Percentiles rank a stretch among this genome's conserved stretches.
These are phyloP conservation scores for Chenopodium suecicum DNA, from an alignment of 148 eudicot species.

Conservation along the genomic window DNA sequence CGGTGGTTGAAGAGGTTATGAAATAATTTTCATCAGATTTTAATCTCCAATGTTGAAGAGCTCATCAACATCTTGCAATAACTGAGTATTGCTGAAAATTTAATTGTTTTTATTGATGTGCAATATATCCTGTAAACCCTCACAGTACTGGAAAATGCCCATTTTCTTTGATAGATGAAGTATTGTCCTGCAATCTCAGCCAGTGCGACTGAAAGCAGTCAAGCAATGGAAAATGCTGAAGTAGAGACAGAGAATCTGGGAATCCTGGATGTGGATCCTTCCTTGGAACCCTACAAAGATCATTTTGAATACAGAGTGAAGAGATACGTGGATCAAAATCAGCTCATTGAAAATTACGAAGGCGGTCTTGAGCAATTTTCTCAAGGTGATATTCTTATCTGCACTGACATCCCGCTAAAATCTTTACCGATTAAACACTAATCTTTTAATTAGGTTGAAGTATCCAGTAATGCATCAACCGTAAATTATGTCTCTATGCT, in stretches of 20 bases:
- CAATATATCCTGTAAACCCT: neutral
- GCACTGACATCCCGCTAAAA: neutral
- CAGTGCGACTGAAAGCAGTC: conserved; percentile 52
- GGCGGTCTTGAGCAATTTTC: conserved; percentile 89
- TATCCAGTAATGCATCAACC: neutral
- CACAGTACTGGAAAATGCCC: neutral
- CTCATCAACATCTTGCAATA: neutral
- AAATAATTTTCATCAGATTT: neutral
- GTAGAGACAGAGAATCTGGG: conserved; percentile 47
- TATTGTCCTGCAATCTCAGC: conserved; percentile 40
- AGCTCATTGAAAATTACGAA: conserved; percentile 74
- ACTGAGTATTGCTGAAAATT: neutral
- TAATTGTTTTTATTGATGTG: neutral
- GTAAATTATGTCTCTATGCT: neutral
- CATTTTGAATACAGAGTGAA: conserved; percentile 71
- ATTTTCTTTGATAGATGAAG: conserved; percentile 34
- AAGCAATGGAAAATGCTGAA: conserved; percentile 44
- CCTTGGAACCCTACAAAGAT: conserved; percentile 63
- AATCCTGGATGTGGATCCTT: conserved; percentile 58
- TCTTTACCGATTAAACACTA: neutral
- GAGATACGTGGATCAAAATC: conserved; percentile 66
- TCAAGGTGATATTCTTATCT: conserved; percentile 49
- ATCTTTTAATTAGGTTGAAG: neutral
- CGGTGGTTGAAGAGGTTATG: neutral
- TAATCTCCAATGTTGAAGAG: neutral